Conservation (phyloP, 2,329 filamentous ascomycete genomes). For the Aspergillus phoenicis region DNA sequence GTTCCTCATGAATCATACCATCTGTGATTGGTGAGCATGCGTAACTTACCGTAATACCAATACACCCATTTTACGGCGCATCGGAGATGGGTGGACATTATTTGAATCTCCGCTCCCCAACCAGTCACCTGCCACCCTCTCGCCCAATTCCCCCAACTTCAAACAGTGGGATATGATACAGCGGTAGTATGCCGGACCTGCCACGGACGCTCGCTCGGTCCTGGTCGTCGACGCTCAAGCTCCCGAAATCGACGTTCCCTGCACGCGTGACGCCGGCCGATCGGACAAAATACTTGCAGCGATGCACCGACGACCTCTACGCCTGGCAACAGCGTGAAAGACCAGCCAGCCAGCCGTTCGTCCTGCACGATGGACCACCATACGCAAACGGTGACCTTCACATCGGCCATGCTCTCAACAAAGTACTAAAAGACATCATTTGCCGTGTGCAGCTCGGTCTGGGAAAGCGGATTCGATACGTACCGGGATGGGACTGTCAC, state of each 20-base stretch:
- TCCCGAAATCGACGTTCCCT: constrained; percentile 74
- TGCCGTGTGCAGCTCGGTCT: constrained; percentile 77
- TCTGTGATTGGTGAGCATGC: not conserved
- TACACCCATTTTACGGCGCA: not conserved
- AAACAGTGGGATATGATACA: constrained; percentile 29
- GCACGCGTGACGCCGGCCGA: constrained; percentile 49
- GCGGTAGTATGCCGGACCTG: constrained; percentile 43
- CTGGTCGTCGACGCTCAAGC: constrained; percentile 73
- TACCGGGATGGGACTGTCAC: constrained; percentile 97
- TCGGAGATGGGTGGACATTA: constrained; percentile 5
- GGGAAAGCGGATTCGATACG: constrained; percentile 75
- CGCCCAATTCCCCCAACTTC: constrained; percentile 9
- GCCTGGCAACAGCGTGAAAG: constrained; percentile 71
- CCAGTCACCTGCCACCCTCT: not conserved
- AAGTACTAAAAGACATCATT: constrained; percentile 94
- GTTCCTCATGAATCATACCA: not conserved
- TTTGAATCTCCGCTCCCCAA: not conserved
- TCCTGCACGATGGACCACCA: constrained; percentile 92
- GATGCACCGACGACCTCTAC: constrained; percentile 87
- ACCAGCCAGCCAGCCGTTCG: constrained; percentile 63
- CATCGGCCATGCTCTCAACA: constrained; percentile 93
- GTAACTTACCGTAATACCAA: constrained; percentile 5
- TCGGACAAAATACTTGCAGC: constrained; percentile 63
- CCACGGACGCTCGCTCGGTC: constrained; percentile 47
- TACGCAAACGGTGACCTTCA: constrained; percentile 94